Evolutionary conservation across 768 basidiomycete species (phyloP), one percentile per base, ranked within the genome.

Genomic region (Zangia roseola): DNA sequence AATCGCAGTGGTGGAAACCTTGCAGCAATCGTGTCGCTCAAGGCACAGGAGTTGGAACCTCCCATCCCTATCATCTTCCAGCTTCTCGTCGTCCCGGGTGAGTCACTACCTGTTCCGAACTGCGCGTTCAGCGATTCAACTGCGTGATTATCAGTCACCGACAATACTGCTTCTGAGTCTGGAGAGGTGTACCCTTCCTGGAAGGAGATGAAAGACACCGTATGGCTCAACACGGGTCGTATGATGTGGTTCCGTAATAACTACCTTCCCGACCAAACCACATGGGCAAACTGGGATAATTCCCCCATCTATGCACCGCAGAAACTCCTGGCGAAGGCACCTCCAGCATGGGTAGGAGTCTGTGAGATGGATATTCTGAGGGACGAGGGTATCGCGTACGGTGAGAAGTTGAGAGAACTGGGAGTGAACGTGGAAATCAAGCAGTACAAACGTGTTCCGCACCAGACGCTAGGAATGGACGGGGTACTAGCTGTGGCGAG

Each of bases 231-330:
- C 4, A 82, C 79, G 2, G 78, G 57, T 2, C 79, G 81, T 34
- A 88, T 88, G 85, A 54, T 79, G 38, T 90, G 87, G 87, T 88
- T 84, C 77, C 71, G 78, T 20, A 62, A 71, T 42, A 79, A 81
- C 54, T 89, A 89, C 64, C 74, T 86, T 17, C 85, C 87, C 0
- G 78, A 84, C 56, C 58, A 73, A 49, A 71, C 67, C 31, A 83
- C 86, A 43, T 73, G 79, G 70, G 69, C 70, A 0, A 80, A 82
- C 41, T 87, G 84, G 83, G 82, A 84, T 50, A 80, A 78, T 21
- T 88, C 86, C 4, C 86, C 87, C 0, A 70, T 83, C n/a, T 82
- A 85, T 40, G 86, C 86, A 1, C 82, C 85, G 0, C 74, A 75
- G 10, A 75, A 74, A 28, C 62, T 79, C 28, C 63, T 87, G 50